Evolutionary conservation across 2,329 filamentous ascomycete species (phyloP).

Genomic region (Calycina marina): DNA sequence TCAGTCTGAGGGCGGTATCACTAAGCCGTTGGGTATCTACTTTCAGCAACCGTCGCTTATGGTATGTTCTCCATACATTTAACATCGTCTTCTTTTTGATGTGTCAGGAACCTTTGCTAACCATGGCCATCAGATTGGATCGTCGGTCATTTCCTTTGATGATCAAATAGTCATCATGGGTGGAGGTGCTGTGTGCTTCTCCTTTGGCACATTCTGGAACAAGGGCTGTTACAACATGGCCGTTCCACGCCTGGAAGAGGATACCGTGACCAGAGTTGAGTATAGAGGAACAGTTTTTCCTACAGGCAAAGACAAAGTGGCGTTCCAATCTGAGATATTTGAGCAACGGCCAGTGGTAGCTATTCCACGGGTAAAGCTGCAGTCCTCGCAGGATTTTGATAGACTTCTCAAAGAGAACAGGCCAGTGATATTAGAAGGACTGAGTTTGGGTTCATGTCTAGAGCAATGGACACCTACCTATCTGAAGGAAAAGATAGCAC

Average conservation of each 20-base stretch:
- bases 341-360: slow-evolving; percentile 3
- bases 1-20: neutral
- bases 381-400: slow-evolving; percentile 41
- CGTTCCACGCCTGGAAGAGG: no score
- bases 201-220: slow-evolving; percentile 81
- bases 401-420: slow-evolving; percentile 39
- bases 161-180: slow-evolving; percentile 48
- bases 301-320: no score
- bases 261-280: no score
- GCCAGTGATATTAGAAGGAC: slow-evolving; percentile 50
- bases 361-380: slow-evolving; percentile 38
- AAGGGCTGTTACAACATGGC: slow-evolving; percentile 28
- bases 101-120: no score
- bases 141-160: slow-evolving; percentile 35
- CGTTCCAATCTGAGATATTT: neutral
- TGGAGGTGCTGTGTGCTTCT: slow-evolving; percentile 79
- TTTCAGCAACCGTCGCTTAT: no score
- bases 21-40: no score
- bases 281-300: no score
- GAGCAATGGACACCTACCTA: slow-evolving; percentile 54
- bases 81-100: no score
- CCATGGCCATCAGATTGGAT: slow-evolving; percentile 43
- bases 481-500: slow-evolving; percentile 45
- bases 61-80: no score
- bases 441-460: slow-evolving; percentile 54